Base-by-base conservation (phyloP, 306 rosid genomes). In the Pterocarpus macrocarpus region DNA sequence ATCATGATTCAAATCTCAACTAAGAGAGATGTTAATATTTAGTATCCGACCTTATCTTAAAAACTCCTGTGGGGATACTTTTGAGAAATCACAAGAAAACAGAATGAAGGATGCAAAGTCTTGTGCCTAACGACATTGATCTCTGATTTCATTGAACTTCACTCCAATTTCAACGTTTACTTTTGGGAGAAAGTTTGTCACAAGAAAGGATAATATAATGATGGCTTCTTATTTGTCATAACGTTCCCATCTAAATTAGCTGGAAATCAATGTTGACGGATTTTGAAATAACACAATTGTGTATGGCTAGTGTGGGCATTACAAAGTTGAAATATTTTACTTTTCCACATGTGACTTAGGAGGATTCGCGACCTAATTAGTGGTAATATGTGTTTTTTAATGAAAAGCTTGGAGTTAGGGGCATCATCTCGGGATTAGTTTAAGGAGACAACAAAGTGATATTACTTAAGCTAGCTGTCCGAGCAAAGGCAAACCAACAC, bases 401-500 rank as follows among this genome's bases (percentile, higher is more conserved):
- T 53, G 7, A 53, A 53, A 53, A 53, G 59, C 22, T 53, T 53
- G 4, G 28, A 5, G 59, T n/a, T 53, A 5, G 8, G 30, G 59
- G 59, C 8, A 53, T 53, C 30, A 53, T n/a, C 59, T 53, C 59
- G 59, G 59, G 9, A 53, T 53, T 53, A 16, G 59, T 15, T 53
- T 53, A n/a, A 6, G 59, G 59, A 53, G 59, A 53, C 59, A 30
- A 32, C 8, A 59, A 28, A 8, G 14, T 59, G 34, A 9, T 4
- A 59, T 28, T 22, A 59, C 34, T 32, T 59, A 59, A 59, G 38
- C 36, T 59, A 30, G 35, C 36, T 59, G 64, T 59, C 64, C 4
- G 36, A 59, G 38, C 64, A 59, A 59, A 59, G 15, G 64, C 64
- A n/a, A 59, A 30, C 64, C 36, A 59, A 30, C 64, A 8, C 64